These are phyloP conservation scores for Trichoderma sp. DNA, from an alignment of 2,329 filamentous ascomycete genomes.

Conservation along the genomic window DNA sequence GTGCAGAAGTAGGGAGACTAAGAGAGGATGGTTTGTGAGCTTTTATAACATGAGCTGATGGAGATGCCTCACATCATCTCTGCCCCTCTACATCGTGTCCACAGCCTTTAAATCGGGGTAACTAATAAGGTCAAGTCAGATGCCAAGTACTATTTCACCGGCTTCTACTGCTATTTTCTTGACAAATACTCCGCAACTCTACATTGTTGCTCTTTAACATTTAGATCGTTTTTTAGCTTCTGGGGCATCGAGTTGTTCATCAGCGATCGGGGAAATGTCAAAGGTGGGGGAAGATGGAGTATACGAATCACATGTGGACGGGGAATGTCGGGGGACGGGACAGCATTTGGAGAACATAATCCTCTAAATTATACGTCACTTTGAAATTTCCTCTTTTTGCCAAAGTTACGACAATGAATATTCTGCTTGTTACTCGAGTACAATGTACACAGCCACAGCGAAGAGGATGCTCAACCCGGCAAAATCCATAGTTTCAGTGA, in stretches of 20 bases:
- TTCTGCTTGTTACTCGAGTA: background rate
- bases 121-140: background rate
- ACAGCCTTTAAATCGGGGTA: background rate
- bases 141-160: background rate
- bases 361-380: background rate
- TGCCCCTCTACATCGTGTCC: background rate
- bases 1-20: background rate
- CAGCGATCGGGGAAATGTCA: background rate
- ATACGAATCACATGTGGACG: background rate
- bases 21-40: background rate
- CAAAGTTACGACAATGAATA: background rate
- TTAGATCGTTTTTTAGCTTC: background rate
- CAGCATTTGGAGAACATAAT: background rate
- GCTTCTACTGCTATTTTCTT: background rate
- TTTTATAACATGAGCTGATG: constrained; percentile 3
- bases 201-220: background rate
- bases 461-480: background rate
- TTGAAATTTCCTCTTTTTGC: background rate
- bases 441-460: background rate
- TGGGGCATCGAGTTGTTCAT: background rate
- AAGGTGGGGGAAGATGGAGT: background rate
- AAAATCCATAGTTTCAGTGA: background rate
- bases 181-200: background rate
- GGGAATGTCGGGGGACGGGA: background rate
- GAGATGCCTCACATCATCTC: background rate